Evolutionary conservation across 768 basidiomycete genomes (phyloP), one percentile per base, ranked within the genome.

Genomic region (Botryobasidium botryosum): DNA sequence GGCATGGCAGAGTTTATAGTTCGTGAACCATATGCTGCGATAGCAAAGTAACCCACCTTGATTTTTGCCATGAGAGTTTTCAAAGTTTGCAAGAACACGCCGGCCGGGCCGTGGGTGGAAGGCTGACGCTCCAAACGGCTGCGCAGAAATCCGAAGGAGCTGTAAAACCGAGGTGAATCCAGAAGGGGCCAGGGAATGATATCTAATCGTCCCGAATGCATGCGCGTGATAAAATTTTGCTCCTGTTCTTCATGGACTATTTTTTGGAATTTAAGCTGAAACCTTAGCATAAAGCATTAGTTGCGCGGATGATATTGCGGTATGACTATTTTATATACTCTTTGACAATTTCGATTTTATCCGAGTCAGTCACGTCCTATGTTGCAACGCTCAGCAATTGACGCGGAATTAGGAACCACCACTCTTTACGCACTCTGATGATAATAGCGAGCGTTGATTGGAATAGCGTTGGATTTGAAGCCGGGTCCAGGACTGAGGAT

Each of bases 121-220:
- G 52, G 47, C 47, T 75, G 73, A 36, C 62, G 59, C 47, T 76
- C 70, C 4, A 78, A 54, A 2, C 59, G 58, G 40, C 57, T 59
- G 49, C 70, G 72, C 25, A 78, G 49, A 0, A 58, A 55, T 0
- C 62, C 61, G 44, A 77, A 75, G n/a, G 75, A 52, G 2, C 55
- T 61, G 47, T 78, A 78, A 53, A 78, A 78, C 20, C 73, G 67
- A 36, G 57, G 64, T 0, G 75, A 75, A 51, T 74, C 71, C 25
- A 78, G 76, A 36, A 78, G 72, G 0, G 74, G 75, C 77, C 77
- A 78, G 3, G 75, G 76, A 10, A 77, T 64, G 13, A 78, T 77
- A 29, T 62, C 63, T 5, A 77, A 51, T 42, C 64, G 64, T 1
- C 75, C 75, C 0, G 64, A 62, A 46, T 77, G 77, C 4, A 77